These are phyloP conservation scores for Pterocarpus santalinus DNA, from an alignment of 306 rosid genomes.

Conservation along the genomic window DNA sequence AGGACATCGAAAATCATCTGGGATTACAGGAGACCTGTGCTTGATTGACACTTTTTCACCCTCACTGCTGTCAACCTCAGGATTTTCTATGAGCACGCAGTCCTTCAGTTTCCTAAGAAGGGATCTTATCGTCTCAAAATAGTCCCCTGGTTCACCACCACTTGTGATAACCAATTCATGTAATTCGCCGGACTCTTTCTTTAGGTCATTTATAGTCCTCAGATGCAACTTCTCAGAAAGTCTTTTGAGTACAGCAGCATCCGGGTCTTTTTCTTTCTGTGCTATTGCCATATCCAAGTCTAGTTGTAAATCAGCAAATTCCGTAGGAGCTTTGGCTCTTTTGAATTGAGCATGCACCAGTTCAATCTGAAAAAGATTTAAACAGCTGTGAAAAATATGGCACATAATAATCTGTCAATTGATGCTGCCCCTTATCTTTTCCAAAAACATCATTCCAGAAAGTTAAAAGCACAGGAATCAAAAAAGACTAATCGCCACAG, in stretches of 20 bases:
- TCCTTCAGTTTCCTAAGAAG: conserved; percentile 80
- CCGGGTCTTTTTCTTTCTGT: conserved; percentile 72
- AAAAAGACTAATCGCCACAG: conserved; percentile 8
- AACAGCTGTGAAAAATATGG: conserved; percentile 26
- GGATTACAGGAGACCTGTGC: conserved; percentile 97
- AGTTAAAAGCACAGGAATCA: conserved; percentile 4
- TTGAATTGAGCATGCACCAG: conserved; percentile 91
- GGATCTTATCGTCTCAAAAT: conserved; percentile 65
- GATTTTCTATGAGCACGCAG: conserved; percentile 65
- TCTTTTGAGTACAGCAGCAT: conserved; percentile 71
- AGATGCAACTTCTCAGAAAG: conserved; percentile 88
- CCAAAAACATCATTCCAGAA: conserved; percentile 2
- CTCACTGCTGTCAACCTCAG: conserved; percentile 59
- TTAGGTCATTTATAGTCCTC: conserved; percentile 73
- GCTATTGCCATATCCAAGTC: conserved; percentile 71
- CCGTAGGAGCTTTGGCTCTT: conserved; percentile 79
- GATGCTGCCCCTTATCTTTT: conserved; percentile 22
- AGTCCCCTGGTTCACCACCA: conserved; percentile 64
- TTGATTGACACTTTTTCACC: conserved; percentile 62
- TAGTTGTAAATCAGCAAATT: conserved; percentile 71
- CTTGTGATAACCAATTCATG: conserved; percentile 73
- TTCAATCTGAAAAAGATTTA: conserved; percentile 70
- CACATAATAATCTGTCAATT: conserved; percentile 21
- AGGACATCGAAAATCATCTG: conserved; percentile 98
- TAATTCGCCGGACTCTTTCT: conserved; percentile 81